These are phyloP conservation scores for Penicillium canariense DNA, from an alignment of 495 filamentous ascomycete genomes.

Conservation along the genomic window DNA sequence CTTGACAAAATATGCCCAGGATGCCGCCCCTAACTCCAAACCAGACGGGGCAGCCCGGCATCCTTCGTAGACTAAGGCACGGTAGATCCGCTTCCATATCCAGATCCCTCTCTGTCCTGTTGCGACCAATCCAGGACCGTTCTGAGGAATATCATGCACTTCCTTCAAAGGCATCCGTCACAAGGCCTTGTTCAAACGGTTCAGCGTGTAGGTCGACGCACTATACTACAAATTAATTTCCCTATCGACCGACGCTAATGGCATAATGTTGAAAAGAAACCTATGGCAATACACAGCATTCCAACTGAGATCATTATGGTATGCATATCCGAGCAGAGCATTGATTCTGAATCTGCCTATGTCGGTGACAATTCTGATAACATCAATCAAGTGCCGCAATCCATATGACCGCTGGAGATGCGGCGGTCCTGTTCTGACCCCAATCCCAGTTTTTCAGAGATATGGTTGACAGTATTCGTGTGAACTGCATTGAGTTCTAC, in stretches of 20 bases:
- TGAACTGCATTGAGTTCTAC: too few relatives aligned
- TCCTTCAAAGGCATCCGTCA: background rate
- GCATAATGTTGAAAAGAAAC: background rate
- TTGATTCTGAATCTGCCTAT: background rate
- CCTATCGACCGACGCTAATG: background rate
- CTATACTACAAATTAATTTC: background rate
- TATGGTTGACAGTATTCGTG: too few relatives aligned
- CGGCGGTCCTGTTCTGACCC: too few relatives aligned
- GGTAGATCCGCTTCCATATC: background rate
- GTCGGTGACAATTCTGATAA: background rate
- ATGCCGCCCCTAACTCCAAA: too few relatives aligned
- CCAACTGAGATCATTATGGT: background rate
- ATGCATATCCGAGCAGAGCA: background rate
- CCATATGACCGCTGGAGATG: too few relatives aligned
- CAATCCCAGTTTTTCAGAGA: too few relatives aligned
- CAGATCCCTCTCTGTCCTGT: background rate
- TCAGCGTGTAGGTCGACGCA: background rate
- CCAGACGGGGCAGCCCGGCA: too few relatives aligned
- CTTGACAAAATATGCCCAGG: too few relatives aligned
- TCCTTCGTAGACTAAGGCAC: background rate
- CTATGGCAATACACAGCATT: background rate
- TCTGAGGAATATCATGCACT: background rate
- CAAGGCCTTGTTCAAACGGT: background rate
- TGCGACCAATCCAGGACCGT: background rate
- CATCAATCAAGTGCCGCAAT: background rate